phyloP scores from a whole-genome alignment of 306 rosid genomes.

The Acacia acuminata region DNA sequence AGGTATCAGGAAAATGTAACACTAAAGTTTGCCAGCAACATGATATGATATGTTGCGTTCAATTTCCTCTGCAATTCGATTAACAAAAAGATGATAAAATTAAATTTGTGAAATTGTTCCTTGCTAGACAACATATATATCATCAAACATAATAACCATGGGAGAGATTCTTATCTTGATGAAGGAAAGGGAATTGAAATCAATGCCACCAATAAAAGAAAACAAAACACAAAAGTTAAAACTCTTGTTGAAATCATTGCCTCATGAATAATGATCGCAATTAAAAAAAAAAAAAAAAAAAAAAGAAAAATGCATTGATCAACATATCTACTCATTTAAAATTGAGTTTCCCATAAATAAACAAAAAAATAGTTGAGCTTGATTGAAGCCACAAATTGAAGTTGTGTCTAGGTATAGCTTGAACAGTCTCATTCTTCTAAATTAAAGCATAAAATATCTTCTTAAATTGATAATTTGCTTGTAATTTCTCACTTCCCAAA shows the following conservation, averaged over 20 bases:
- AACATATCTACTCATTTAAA: not conserved
- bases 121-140: not conserved
- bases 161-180: constrained; percentile 88
- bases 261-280: not conserved
- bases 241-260: not conserved
- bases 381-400: not conserved
- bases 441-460: not conserved
- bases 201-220: no score
- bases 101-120: not conserved
- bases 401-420: not conserved
- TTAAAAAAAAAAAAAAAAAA: no score
- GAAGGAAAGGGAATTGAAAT: constrained; percentile 11
- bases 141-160: constrained; percentile 8
- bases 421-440: not conserved
- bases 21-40: no score
- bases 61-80: no score
- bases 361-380: not conserved
- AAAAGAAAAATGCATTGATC: not conserved
- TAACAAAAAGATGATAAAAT: no score
- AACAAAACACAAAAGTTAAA: no score
- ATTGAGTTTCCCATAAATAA: not conserved
- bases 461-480: no score
- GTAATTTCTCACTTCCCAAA: no score
- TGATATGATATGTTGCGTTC: no score
- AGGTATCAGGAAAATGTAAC: no score